These are phyloP conservation scores for Hypoxylon sp. DNA, from an alignment of 2,329 filamentous ascomycete species.

Conservation along the genomic window DNA sequence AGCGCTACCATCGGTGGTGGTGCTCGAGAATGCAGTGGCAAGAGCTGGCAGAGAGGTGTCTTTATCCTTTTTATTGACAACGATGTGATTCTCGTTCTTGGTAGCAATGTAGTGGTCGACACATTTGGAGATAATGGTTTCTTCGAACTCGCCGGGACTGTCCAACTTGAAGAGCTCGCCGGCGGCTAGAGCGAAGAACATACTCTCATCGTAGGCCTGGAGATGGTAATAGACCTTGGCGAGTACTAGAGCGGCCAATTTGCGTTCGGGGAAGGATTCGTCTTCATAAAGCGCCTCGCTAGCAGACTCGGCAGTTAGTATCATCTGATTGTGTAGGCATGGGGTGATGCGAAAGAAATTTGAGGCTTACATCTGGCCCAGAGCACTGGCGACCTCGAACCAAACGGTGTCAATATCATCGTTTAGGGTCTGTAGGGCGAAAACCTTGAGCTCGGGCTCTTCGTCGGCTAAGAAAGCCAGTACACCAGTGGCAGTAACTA, in stretches of 20 bases:
- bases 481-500: slow-evolving; percentile 94
- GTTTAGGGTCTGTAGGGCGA: slow-evolving; percentile 94
- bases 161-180: slow-evolving; percentile 96
- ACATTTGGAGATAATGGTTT: slow-evolving; percentile 99
- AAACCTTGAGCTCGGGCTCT: slow-evolving; percentile 93
- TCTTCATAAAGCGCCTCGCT: slow-evolving; percentile 99
- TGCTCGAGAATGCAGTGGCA: slow-evolving; percentile 82
- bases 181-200: slow-evolving; percentile 96
- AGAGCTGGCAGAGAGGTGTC: slow-evolving; percentile 74
- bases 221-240: slow-evolving; percentile 99
- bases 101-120: slow-evolving; percentile 97
- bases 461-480: slow-evolving; percentile 96
- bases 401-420: slow-evolving; percentile 97
- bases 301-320: slow-evolving; percentile 44
- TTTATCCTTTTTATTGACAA: slow-evolving; percentile 57
- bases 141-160: slow-evolving; percentile 92
- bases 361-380: slow-evolving; percentile 85
- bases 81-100: slow-evolving; percentile 66
- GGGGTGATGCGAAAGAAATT: not conserved
- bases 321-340: not conserved
- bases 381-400: slow-evolving; percentile 94
- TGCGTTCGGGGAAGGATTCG: slow-evolving; percentile 91
- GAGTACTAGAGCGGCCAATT: slow-evolving; percentile 92
- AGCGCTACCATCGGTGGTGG: slow-evolving; percentile 75
- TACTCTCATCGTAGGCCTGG: slow-evolving; percentile 98